Evolutionary conservation across 176 grass and related monocot genomes (phyloP).

Genomic region (Zizania latifolia): DNA sequence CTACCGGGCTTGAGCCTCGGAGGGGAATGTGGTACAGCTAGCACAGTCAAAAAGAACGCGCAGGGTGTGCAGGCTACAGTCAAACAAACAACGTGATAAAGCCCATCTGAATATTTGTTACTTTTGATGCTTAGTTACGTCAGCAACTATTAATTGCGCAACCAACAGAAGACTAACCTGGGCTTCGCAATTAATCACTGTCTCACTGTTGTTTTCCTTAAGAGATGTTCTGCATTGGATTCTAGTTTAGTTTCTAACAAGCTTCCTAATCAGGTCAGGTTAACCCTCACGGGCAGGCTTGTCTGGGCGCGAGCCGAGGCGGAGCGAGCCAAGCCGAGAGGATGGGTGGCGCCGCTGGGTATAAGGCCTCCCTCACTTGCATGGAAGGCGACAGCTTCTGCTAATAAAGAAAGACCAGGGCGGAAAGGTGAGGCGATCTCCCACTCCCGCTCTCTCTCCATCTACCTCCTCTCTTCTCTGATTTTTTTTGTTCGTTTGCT

Average conservation of each 20-base stretch:
- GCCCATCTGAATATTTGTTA: not conserved
- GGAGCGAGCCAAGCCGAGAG: not conserved
- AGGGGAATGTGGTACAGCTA: constrained; percentile 2
- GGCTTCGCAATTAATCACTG: not conserved
- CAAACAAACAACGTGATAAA: not conserved
- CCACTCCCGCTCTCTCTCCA: not conserved
- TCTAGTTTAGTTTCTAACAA: not conserved
- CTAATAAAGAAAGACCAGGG: not conserved
- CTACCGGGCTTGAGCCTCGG: not conserved
- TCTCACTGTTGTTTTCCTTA: not conserved
- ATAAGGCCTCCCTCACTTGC: not conserved
- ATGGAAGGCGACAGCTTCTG: not conserved
- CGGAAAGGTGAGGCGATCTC: constrained; percentile 26
- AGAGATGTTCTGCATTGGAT: not conserved
- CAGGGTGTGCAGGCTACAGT: not conserved
- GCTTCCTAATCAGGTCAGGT: not conserved
- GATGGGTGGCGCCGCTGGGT: not conserved
- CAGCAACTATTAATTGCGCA: not conserved
- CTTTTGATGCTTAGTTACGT: not conserved
- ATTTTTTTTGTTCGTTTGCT: not conserved
- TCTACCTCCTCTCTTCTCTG: not conserved
- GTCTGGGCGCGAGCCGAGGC: not conserved
- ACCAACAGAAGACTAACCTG: too few species aligned
- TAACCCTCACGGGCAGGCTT: not conserved
- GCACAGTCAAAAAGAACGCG: not conserved